A percentile compares a stretch with the other conserved stretches of the same genome.
These are phyloP conservation scores for Echeveria elegans DNA, from an alignment of 164 flowering plant genomes.

Conservation along the genomic window DNA sequence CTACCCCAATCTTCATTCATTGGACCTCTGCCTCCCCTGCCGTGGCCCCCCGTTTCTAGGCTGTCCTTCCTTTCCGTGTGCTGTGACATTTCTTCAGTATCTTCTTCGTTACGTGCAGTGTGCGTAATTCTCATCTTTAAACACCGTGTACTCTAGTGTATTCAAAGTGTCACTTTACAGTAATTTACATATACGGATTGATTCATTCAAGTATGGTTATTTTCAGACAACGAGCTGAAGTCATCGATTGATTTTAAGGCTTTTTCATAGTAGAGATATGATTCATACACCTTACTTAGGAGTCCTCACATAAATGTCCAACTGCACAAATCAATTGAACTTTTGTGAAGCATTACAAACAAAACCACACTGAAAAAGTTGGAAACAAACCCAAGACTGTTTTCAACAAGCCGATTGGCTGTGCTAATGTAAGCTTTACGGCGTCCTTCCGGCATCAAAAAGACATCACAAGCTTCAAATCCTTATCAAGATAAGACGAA, in stretches of 20 bases:
- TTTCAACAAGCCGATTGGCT: conserved; percentile 72
- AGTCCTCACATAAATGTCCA: conserved; percentile 60
- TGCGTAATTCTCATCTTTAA: background rate
- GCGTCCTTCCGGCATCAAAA: conserved; percentile 45
- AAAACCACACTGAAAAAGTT: background rate
- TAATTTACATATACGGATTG: background rate
- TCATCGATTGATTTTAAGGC: conserved; percentile 75
- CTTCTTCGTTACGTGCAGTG: background rate
- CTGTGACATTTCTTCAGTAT: background rate
- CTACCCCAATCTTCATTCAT: background rate
- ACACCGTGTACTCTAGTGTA: no score
- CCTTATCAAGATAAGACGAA: conserved; percentile 56
- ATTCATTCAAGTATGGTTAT: background rate
- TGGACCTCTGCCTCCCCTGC: background rate
- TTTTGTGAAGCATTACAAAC: background rate
- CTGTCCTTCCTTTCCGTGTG: background rate
- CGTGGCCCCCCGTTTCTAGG: background rate
- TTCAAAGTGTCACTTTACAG: no score
- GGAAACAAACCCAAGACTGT: conserved; percentile 57
- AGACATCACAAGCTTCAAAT: conserved; percentile 48
- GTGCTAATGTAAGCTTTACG: conserved; percentile 34
- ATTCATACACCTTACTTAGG: conserved; percentile 79
- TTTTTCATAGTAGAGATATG: conserved; percentile 80
- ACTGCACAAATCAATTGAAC: conserved; percentile 24
- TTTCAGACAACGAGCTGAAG: conserved; percentile 15